Conservation (phyloP, 176 grass and related monocot species). For the Puccinellia tenuiflora region DNA sequence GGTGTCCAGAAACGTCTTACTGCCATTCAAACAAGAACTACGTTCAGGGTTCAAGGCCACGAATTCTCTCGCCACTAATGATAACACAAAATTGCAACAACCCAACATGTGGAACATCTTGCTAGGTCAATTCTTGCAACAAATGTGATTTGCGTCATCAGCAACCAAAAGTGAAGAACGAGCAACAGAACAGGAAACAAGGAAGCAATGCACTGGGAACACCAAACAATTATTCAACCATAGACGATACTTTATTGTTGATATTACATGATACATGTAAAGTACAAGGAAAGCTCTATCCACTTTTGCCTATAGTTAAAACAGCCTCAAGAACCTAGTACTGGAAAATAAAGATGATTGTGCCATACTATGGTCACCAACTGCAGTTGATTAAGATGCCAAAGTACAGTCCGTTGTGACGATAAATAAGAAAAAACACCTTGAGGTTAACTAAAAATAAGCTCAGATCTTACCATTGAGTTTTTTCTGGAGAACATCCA, state of each 20-base stretch:
- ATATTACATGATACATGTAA: slow-evolving; percentile 38
- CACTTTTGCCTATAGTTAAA: slow-evolving; percentile 36
- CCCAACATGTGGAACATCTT: background rate
- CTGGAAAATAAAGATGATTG: slow-evolving; percentile 39
- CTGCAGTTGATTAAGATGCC: slow-evolving; percentile 20
- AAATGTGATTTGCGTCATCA: background rate
- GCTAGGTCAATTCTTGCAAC: background rate
- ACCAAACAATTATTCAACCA: slow-evolving; percentile 22
- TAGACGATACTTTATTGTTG: slow-evolving; percentile 23
- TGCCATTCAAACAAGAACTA: background rate
- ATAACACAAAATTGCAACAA: background rate
- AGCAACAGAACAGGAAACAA: background rate
- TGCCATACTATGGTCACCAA: slow-evolving; percentile 40
- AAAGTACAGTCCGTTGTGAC: slow-evolving; percentile 13
- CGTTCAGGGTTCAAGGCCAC: background rate
- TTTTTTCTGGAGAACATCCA: slow-evolving; percentile 71
- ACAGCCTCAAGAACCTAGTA: slow-evolving; percentile 47
- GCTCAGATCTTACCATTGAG: slow-evolving; percentile 46
- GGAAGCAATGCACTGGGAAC: background rate
- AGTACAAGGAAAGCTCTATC: slow-evolving; percentile 51
- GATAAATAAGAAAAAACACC: slow-evolving; percentile 10
- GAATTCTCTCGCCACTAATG: background rate
- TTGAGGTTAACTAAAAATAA: slow-evolving; percentile 25
- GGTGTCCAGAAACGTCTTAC: background rate
- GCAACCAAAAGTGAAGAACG: background rate